Evolutionary conservation across 2,329 filamentous ascomycete genomes (phyloP).

Genomic region (Venturia nashicola): DNA sequence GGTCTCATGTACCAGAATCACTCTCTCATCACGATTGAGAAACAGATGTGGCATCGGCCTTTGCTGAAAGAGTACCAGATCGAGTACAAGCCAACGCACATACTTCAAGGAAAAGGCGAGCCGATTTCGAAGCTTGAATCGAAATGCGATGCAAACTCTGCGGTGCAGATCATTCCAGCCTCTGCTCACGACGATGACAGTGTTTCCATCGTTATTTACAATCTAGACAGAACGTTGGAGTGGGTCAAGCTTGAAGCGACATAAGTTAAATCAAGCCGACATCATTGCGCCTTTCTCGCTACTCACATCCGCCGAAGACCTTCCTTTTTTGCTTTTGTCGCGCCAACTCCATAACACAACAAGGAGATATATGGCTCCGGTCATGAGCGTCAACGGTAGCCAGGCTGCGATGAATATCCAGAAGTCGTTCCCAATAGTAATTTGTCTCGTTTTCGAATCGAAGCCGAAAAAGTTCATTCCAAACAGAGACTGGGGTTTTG

Average conservation of each 20-base stretch:
- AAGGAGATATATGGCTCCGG: neutral
- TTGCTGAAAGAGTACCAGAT: neutral
- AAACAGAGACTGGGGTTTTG: neutral
- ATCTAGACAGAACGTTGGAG: neutral
- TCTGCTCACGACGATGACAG: neutral
- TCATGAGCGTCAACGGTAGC: constrained; percentile 2
- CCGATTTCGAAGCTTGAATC: neutral
- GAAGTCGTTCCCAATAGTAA: constrained; percentile 1
- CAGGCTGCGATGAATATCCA: constrained; percentile 7
- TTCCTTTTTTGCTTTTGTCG: neutral
- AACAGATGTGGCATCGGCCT: neutral
- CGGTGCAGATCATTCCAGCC: neutral
- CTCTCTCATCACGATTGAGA: neutral
- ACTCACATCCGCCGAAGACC: neutral
- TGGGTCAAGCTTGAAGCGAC: neutral
- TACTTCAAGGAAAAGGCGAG: neutral
- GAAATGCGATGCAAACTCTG: neutral
- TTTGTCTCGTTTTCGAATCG: neutral
- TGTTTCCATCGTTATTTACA: neutral
- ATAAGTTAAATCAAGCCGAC: neutral
- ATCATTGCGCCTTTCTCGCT: neutral
- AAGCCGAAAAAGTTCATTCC: constrained; percentile 7
- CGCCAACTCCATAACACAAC: neutral
- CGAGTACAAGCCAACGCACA: neutral
- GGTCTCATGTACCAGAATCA: neutral